Conservation (phyloP, 2,329 filamentous ascomycete species). For the Stachybotrys chartarum region DNA sequence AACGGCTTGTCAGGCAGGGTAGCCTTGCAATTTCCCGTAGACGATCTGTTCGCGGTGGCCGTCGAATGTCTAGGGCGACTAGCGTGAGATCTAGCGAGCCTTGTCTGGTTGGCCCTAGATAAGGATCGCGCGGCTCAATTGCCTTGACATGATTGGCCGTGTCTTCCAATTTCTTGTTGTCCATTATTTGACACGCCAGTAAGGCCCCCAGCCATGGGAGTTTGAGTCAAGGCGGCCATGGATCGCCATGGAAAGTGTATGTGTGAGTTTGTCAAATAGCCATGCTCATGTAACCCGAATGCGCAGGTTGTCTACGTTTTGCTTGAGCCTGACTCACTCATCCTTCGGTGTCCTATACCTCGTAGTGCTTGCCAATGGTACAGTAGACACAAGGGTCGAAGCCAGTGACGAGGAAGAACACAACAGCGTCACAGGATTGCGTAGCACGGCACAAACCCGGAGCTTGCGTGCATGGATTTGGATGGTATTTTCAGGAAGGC, state of each 20-base stretch:
- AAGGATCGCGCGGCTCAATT: constrained; percentile 21
- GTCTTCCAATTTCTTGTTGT: constrained; percentile 32
- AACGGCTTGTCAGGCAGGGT: background rate
- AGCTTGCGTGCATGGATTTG: background rate
- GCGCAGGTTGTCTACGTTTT: no score
- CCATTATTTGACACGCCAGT: constrained; percentile 24
- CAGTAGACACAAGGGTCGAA: background rate
- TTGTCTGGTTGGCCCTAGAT: constrained; percentile 33
- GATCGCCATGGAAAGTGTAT: background rate
- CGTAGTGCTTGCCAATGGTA: background rate
- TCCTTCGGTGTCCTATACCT: background rate
- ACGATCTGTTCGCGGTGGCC: background rate
- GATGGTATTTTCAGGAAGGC: no score
- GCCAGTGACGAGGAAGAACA: background rate
- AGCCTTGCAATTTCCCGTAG: background rate
- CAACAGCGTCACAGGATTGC: background rate
- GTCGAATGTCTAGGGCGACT: background rate
- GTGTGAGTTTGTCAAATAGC: background rate
- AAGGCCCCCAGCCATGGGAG: background rate
- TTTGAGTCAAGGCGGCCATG: background rate
- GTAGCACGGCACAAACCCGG: background rate
- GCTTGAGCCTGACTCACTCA: no score
- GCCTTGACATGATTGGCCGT: constrained; percentile 28
- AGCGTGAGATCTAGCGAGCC: constrained; percentile 7
- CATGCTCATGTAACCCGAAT: background rate